Conservation (phyloP, 441 rosid species). For the Breynia disticha region DNA sequence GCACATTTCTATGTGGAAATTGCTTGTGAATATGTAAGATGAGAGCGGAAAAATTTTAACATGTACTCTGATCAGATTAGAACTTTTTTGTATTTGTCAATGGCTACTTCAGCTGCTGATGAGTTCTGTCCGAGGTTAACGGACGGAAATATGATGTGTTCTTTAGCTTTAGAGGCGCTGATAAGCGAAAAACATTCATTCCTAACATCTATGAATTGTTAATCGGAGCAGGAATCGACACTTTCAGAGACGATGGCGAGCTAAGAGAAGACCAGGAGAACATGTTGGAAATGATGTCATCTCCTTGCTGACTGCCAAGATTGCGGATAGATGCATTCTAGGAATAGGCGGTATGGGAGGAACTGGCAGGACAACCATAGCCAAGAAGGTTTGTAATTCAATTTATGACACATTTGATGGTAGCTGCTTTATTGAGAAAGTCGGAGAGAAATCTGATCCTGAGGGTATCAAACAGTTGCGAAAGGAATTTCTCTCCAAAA, state of each 20-base stretch:
- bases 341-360: conserved; percentile 17
- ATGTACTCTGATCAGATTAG: too few species aligned
- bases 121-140: too few species aligned
- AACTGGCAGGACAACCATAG: conserved; percentile 18
- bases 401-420: conserved; percentile 6
- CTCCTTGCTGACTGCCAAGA: conserved; percentile 16
- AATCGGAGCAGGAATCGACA: background rate
- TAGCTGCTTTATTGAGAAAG: conserved; percentile 15
- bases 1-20: too few species aligned
- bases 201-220: background rate
- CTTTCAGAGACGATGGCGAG: background rate
- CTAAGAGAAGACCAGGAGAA: background rate
- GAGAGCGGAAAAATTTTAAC: too few species aligned
- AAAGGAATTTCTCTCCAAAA: conserved; percentile 6
- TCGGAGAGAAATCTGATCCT: background rate
- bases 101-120: background rate
- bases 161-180: background rate
- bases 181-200: background rate
- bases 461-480: conserved; percentile 13
- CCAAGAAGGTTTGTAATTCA: conserved; percentile 11
- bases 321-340: background rate
- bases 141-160: background rate
- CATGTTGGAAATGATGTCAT: conserved; percentile 14
- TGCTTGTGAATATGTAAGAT: too few species aligned
- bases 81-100: background rate